A percentile compares a stretch with the other conserved stretches of the same genome.
phyloP scores from a whole-genome alignment of 2,329 filamentous ascomycete genomes.

The Rosellinia necatrix region DNA sequence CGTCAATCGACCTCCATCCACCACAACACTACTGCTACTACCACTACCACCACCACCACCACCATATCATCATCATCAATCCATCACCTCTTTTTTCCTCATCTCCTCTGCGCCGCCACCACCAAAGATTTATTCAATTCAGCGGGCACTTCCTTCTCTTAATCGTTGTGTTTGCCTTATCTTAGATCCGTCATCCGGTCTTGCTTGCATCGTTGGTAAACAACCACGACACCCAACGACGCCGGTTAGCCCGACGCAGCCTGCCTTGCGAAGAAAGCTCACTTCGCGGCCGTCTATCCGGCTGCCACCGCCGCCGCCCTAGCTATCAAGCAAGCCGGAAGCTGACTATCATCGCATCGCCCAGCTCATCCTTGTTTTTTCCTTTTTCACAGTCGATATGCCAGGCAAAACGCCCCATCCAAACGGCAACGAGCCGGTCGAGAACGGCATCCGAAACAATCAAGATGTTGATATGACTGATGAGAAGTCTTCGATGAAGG shows the following conservation, averaged over 20 bases:
- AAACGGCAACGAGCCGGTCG: slow-evolving; percentile 71
- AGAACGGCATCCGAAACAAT: slow-evolving; percentile 69
- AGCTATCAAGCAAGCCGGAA: slow-evolving; percentile 31
- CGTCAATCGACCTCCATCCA: slow-evolving; percentile 17
- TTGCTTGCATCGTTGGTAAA: slow-evolving; percentile 15
- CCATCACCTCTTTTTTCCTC: slow-evolving; percentile 10
- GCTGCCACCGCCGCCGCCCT: slow-evolving; percentile 8
- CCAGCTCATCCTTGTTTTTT: slow-evolving; percentile 10
- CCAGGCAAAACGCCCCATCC: slow-evolving; percentile 74
- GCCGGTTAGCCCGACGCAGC: slow-evolving; percentile 32
- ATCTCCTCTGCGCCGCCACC: slow-evolving; percentile 9
- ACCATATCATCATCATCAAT: slow-evolving; percentile 20
- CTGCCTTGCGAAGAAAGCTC: slow-evolving; percentile 31
- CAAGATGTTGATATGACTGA: slow-evolving; percentile 76
- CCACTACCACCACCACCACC: slow-evolving; percentile 12
- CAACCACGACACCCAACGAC: slow-evolving; percentile 16
- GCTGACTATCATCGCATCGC: slow-evolving; percentile 16
- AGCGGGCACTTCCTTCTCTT: neutral
- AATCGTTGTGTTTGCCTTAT: slow-evolving; percentile 26
- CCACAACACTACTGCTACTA: slow-evolving; percentile 4
- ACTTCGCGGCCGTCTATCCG: slow-evolving; percentile 16
- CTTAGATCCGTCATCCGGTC: slow-evolving; percentile 31
- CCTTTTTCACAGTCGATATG: slow-evolving; percentile 52
- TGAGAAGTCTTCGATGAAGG: slow-evolving; percentile 62
- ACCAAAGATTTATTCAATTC: slow-evolving; percentile 2